Evolutionary conservation across 164 flowering plant genomes (phyloP), one percentile per base, ranked within the genome.

Genomic region (Aristolochia californica): DNA sequence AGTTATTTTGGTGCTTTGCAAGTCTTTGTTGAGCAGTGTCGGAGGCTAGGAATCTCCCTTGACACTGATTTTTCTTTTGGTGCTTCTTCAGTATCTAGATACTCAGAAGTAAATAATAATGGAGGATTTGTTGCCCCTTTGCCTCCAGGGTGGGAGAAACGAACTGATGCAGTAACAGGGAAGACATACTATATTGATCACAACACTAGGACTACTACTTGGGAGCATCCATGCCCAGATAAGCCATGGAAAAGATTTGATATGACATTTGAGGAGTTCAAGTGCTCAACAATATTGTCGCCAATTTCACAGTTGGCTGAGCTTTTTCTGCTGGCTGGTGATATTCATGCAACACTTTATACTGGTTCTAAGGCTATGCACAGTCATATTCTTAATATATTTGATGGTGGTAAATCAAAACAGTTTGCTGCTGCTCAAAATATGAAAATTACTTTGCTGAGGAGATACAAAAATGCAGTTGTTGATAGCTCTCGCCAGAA

Each of bases 321-420:
- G 55, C 74, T 94, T 56, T 94, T 94, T 61, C 76, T 94, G 40
- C 72, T 75, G 47, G 91, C 97, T 56, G 99, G 99, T 58, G 99
- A 94, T 76, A 82, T 90, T 67, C 99, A 94, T 76, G 99, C 99
- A 45, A 94, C 99, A 34, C 81, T 94, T 20, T 94, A 94, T 72
- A 94, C 99, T 60, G 99, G 99, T 49, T 94, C 99, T 23, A 85
- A 86, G 74, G 99, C 99, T 18, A 94, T 94, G 99, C 99, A 94
- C 62, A 94, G 99, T 70, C 93, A 90, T 69, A 90, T 94, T 60
- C 95, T 94, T 26, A 81, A 68, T 80, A 94, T 94, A 70, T 94
- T 94, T 57, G 99, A 94, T 68, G 68, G 81, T 48, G 95, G 93
- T 26, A 90, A 83, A 62, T 88, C 80, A 66, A 94, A 87, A 53